Evolutionary conservation across 306 rosid species (phyloP).

Genomic region (Cucurbita argyrosperma): DNA sequence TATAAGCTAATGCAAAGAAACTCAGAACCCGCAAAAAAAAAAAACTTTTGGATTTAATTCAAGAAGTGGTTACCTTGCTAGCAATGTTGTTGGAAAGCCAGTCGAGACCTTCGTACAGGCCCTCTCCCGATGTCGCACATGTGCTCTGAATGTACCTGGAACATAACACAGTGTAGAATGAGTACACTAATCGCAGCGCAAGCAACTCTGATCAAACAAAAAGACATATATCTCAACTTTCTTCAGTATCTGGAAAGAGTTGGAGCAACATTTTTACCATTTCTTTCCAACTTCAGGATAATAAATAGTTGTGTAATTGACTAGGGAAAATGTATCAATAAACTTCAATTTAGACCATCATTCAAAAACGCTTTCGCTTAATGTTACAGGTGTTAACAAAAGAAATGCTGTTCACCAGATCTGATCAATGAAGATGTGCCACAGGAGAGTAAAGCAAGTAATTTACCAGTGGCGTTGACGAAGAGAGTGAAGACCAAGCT

Average conservation of each 20-base stretch:
- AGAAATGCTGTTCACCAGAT: neutral
- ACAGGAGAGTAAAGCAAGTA: neutral
- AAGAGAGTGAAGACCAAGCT: conserved; percentile 95
- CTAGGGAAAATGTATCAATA: neutral
- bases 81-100: conserved; percentile 96
- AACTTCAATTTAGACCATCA: neutral
- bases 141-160: conserved; percentile 98
- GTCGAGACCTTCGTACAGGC: conserved; percentile 83
- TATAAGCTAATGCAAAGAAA: too few relatives aligned
- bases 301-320: neutral
- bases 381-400: neutral
- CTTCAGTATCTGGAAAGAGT: neutral
- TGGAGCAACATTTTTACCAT: neutral
- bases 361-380: neutral
- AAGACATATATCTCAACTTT: neutral
- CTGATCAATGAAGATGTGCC: neutral
- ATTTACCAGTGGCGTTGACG: conserved; percentile 44
- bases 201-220: neutral
- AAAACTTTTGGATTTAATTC: neutral
- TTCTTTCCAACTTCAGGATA: neutral
- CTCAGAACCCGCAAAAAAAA: neutral
- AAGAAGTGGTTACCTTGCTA: conserved; percentile 46
- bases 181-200: neutral
- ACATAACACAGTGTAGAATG: conserved; percentile 13
- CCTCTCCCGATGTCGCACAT: conserved; percentile 56